Percentiles rank a stretch among this genome's conserved stretches.
These are phyloP conservation scores for Colletotrichum abscissum DNA, from an alignment of 2,329 filamentous ascomycete species.

Conservation along the genomic window DNA sequence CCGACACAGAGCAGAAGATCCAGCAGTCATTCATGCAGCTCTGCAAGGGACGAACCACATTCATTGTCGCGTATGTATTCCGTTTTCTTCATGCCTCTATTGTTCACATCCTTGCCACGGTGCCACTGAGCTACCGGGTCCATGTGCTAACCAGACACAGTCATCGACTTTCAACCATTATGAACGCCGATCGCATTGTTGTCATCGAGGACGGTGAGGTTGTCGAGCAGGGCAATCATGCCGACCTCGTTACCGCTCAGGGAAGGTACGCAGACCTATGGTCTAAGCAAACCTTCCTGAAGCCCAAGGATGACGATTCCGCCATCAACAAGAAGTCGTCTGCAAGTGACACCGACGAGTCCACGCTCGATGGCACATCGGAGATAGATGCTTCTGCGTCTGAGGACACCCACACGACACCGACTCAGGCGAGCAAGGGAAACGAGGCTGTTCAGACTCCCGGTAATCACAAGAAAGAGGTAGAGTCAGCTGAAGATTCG, in stretches of 20 bases:
- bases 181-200: slow-evolving; percentile 75
- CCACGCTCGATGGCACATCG: slow-evolving; percentile 49
- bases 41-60: slow-evolving; percentile 72
- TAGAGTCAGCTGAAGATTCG: slow-evolving; percentile 50
- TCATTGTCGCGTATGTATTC: slow-evolving; percentile 70
- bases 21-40: slow-evolving; percentile 70
- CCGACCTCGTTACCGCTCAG: slow-evolving; percentile 65
- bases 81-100: too few relatives aligned
- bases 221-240: slow-evolving; percentile 72
- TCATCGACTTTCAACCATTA: slow-evolving; percentile 77
- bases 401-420: slow-evolving; percentile 37
- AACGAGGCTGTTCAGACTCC: slow-evolving; percentile 45
- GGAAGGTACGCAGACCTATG: slow-evolving; percentile 74
- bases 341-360: slow-evolving; percentile 51
- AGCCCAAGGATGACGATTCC: slow-evolving; percentile 52
- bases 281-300: slow-evolving; percentile 70
- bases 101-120: neutral
- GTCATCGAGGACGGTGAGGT: slow-evolving; percentile 73
- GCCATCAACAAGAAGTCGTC: neutral
- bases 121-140: neutral
- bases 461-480: slow-evolving; percentile 58
- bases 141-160: slow-evolving; percentile 45
- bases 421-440: slow-evolving; percentile 38
- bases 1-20: slow-evolving; percentile 75
- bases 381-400: slow-evolving; percentile 44